These are phyloP conservation scores for Psophocarpus tetragonolobus DNA, from an alignment of 306 rosid species.

Conservation along the genomic window DNA sequence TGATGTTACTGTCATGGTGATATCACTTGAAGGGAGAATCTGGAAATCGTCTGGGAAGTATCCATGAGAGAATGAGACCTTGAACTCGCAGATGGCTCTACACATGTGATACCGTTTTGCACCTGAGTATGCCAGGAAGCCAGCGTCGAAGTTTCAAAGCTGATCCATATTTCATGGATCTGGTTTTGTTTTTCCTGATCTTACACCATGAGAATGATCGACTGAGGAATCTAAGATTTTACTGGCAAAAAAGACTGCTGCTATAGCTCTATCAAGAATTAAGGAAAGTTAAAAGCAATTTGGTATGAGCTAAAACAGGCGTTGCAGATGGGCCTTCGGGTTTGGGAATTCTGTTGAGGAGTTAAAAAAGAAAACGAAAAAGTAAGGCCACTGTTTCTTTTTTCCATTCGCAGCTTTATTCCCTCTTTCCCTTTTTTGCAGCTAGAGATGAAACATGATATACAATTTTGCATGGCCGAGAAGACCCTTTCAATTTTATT, in stretches of 20 bases:
- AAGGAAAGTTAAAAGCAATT: slow-evolving; percentile 46
- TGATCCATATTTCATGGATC: slow-evolving; percentile 63
- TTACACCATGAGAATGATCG: slow-evolving; percentile 44
- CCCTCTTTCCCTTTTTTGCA: slow-evolving; percentile 6
- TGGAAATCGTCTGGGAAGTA: slow-evolving; percentile 99
- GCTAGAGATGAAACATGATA: slow-evolving; percentile 49
- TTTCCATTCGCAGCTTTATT: slow-evolving; percentile 26
- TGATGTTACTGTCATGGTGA: slow-evolving; percentile 96
- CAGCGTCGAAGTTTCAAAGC: slow-evolving; percentile 48
- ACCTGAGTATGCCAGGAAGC: slow-evolving; percentile 36
- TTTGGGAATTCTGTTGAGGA: slow-evolving; percentile 48
- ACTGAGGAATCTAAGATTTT: slow-evolving; percentile 39
- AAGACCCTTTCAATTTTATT: slow-evolving; percentile 48
- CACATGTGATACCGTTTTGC: slow-evolving; percentile 37
- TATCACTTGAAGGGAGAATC: slow-evolving; percentile 99
- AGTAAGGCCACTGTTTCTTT: slow-evolving; percentile 35
- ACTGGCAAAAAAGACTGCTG: slow-evolving; percentile 39
- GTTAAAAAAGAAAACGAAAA: slow-evolving; percentile 16
- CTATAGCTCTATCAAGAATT: slow-evolving; percentile 39
- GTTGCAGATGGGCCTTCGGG: slow-evolving; percentile 46
- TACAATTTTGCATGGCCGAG: slow-evolving; percentile 64
- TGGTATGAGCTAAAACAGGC: slow-evolving; percentile 46
- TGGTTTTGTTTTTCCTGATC: slow-evolving; percentile 28
- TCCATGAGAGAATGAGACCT: slow-evolving; percentile 65
- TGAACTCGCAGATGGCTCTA: slow-evolving; percentile 34